Base-by-base conservation (phyloP, 768 basidiomycete species). In the Cubamyces lactineus region DNA sequence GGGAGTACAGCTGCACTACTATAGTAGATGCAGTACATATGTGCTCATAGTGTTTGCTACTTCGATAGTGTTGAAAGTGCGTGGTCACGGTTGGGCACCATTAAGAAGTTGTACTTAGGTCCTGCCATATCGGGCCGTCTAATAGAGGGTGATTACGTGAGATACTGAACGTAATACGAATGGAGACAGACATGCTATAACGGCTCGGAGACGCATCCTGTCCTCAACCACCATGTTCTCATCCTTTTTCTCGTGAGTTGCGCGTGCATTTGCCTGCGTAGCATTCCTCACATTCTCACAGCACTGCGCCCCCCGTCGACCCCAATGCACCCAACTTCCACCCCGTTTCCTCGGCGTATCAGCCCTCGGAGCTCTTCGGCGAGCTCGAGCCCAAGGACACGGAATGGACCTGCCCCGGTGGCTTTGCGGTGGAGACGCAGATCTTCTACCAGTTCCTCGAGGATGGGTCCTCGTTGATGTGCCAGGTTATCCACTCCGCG, bases 361-460 rank as follows among this genome's bases (percentile, higher is more conserved):
- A 81, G 46, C 77, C 80, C 13, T 78, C 80, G 7, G 84, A 91
- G 66, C 75, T 89, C 49, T 87, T 85, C 64, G 93, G 92, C n/a
- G 84, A 86, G 67, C 86, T 96, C 58, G 84, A 85, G 66, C 76
- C 82, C 19, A 82, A 82, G 67, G 94, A 96, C 74, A 83, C 84
- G 34, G 88, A 91, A 71, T 96, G 94, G 94, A 72, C 84, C 30
- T 94, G 91, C 73, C 79, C 86, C 0, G 75, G 86, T 51, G 94
- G 96, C 1, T 96, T 98, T 73, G 82, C 85, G 24, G 89, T 94
- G 0, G 97, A 98, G 74, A 97, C 96, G 0, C 94, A 97, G 72
- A 81, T 73, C 0, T 98, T 89, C 77, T 99, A 99, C 75, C 79
- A 87, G 47, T 82, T 89, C 67, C 80, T 91, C 8, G 85, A 87